Percentiles rank a stretch among this genome's conserved stretches.
Evolutionary conservation across 352 stramenopile genomes (phyloP).

Genomic region (Pythium scleroteichum): DNA sequence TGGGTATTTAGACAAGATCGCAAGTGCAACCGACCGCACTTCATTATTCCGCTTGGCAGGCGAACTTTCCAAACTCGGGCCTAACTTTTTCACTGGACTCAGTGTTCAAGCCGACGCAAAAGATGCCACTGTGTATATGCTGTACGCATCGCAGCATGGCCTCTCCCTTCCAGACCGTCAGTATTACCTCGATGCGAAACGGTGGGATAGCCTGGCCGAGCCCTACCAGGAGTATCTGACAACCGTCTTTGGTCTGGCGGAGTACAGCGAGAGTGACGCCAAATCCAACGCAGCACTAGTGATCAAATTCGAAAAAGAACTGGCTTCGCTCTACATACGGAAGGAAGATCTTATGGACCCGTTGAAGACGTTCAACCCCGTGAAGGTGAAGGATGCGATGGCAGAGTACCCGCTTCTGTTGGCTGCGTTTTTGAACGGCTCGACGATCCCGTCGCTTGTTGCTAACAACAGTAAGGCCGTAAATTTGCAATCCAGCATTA

Average conservation of each 20-base stretch:
- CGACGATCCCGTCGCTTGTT: conserved; percentile 33
- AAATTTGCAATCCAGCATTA: conserved; percentile 12
- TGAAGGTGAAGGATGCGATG: conserved; percentile 59
- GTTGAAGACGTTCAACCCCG: conserved; percentile 88
- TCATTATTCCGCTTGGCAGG: conserved; percentile 57
- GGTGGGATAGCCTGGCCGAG: conserved; percentile 73
- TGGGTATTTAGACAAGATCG: conserved; percentile 40
- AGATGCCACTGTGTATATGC: conserved; percentile 77
- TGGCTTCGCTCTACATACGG: conserved; percentile 85
- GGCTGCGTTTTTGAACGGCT: conserved; percentile 51
- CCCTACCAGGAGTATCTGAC: conserved; percentile 81
- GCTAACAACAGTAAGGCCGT: conserved; percentile 31
- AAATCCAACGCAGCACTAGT: conserved; percentile 52
- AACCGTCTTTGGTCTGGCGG: conserved; percentile 71
- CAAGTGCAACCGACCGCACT: conserved; percentile 29
- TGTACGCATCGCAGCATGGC: conserved; percentile 82
- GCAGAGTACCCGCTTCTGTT: conserved; percentile 59
- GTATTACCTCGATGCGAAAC: conserved; percentile 91
- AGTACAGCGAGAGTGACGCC: conserved; percentile 32
- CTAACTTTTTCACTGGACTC: conserved; percentile 83
- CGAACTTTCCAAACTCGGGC: conserved; percentile 47
- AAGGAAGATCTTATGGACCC: conserved; percentile 91
- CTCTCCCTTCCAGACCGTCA: conserved; percentile 89
- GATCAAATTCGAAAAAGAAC: conserved; percentile 79
- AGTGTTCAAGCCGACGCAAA: conserved; percentile 77